These are phyloP conservation scores for Mucor mucedo DNA, from an alignment of 371 early-diverging fungal species.

Conservation along the genomic window DNA sequence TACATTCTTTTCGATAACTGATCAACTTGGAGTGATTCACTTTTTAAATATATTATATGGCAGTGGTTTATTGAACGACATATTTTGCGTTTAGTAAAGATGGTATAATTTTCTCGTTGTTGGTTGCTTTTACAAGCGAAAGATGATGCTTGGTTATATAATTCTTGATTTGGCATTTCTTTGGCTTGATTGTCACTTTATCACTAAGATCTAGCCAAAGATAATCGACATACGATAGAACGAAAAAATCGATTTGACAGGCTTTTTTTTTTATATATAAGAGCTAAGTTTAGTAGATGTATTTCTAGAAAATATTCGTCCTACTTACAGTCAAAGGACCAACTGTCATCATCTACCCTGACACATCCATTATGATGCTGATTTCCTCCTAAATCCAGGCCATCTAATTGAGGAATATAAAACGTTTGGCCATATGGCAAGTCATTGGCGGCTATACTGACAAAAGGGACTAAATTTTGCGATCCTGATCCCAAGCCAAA, in stretches of 20 bases:
- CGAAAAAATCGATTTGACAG: conserved; percentile 51
- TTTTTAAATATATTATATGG: too few species aligned
- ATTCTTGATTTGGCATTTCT: conserved; percentile 30
- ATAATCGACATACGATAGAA: conserved; percentile 35
- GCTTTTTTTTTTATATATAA: too few species aligned
- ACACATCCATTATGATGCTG: conserved; percentile 48
- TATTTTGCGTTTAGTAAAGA: conserved; percentile 14
- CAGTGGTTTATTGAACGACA: neutral
- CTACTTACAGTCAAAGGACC: conserved; percentile 35
- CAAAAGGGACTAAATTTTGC: conserved; percentile 40
- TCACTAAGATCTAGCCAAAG: conserved; percentile 26
- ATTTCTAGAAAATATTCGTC: neutral
- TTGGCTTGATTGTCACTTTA: conserved; percentile 6
- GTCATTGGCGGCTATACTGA: conserved; percentile 44
- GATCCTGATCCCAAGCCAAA: conserved; percentile 41
- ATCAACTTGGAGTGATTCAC: too few species aligned
- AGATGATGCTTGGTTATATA: conserved; percentile 36
- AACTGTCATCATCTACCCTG: conserved; percentile 47
- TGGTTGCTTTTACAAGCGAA: conserved; percentile 20
- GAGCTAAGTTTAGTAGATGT: neutral
- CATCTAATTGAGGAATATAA: conserved; percentile 37
- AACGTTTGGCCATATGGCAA: conserved; percentile 35
- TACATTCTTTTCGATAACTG: too few species aligned
- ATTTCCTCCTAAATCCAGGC: conserved; percentile 25
- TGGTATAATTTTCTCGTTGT: conserved; percentile 20